A percentile compares a stretch with the other conserved stretches of the same genome.
phyloP scores from a whole-genome alignment of 1,284 basidiomycete genomes.

The Chondrostereum purpureum region DNA sequence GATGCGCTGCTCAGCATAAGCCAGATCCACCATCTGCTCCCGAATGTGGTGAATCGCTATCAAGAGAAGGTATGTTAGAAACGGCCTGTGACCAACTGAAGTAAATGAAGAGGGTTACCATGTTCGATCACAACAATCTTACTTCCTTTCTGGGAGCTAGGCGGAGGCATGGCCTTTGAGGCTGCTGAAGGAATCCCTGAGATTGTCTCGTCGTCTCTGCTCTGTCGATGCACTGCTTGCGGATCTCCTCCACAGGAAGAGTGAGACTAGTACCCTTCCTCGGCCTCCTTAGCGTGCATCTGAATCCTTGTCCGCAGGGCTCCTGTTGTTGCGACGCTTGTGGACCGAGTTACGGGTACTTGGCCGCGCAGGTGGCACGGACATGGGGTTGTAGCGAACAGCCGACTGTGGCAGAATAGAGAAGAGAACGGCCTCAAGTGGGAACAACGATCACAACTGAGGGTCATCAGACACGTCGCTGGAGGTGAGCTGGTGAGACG shows the following conservation, averaged over 20 bases:
- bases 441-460: constrained; percentile 43
- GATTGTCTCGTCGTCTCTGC: constrained; percentile 81
- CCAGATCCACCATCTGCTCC: not conserved
- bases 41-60: not conserved
- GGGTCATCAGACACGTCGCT: constrained; percentile 66
- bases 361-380: constrained; percentile 39
- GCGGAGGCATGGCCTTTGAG: constrained; percentile 81
- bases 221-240: constrained; percentile 80
- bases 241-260: constrained; percentile 43
- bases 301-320: constrained; percentile 56
- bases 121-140: constrained; percentile 83
- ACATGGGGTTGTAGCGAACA: constrained; percentile 69
- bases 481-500: constrained; percentile 56
- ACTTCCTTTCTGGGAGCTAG: constrained; percentile 82
- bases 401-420: constrained; percentile 51
- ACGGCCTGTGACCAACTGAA: constrained; percentile 4
- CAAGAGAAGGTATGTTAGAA: constrained; percentile 13
- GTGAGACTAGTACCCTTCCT: constrained; percentile 57
- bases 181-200: constrained; percentile 74
- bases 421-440: constrained; percentile 51
- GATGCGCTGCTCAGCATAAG: not conserved
- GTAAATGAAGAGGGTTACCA: constrained; percentile 38
- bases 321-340: constrained; percentile 31
- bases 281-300: constrained; percentile 53
- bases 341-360: constrained; percentile 34